These are phyloP conservation scores for Tripterygium wilfordii DNA, from an alignment of 177 flowering plant genomes.

Conservation along the genomic window DNA sequence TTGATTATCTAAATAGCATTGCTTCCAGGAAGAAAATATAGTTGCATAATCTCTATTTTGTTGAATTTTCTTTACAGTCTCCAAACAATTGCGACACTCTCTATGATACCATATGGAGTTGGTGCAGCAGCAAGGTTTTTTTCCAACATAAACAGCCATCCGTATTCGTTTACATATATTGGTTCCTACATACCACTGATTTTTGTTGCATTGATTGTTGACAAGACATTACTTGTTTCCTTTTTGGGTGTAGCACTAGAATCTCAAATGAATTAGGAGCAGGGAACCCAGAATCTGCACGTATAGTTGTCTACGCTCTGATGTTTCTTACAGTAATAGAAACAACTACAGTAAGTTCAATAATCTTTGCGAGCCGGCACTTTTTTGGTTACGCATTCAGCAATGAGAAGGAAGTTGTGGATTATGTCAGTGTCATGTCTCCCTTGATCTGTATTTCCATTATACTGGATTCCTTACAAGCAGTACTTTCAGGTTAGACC, in stretches of 20 bases:
- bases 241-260: constrained; percentile 82
- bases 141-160: neutral
- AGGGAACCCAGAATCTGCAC: constrained; percentile 58
- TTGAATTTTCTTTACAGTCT: constrained; percentile 36
- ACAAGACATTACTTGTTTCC: no score
- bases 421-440: constrained; percentile 56
- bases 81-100: constrained; percentile 48
- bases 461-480: constrained; percentile 59
- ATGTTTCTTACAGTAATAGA: constrained; percentile 38
- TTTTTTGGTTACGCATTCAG: constrained; percentile 62
- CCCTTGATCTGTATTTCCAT: constrained; percentile 55
- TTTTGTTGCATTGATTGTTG: neutral
- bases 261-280: constrained; percentile 88
- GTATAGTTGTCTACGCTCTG: constrained; percentile 35
- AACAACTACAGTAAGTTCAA: constrained; percentile 30
- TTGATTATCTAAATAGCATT: neutral
- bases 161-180: neutral
- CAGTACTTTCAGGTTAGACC: constrained; percentile 61
- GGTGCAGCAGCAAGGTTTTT: constrained; percentile 66
- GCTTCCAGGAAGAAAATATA: neutral
- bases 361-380: constrained; percentile 41
- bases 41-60: neutral
- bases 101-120: constrained; percentile 62
- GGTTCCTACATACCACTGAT: neutral
- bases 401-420: constrained; percentile 67